Evolutionary conservation across 1,284 basidiomycete genomes (phyloP).

Genomic region (Cryptococcus sp.): DNA sequence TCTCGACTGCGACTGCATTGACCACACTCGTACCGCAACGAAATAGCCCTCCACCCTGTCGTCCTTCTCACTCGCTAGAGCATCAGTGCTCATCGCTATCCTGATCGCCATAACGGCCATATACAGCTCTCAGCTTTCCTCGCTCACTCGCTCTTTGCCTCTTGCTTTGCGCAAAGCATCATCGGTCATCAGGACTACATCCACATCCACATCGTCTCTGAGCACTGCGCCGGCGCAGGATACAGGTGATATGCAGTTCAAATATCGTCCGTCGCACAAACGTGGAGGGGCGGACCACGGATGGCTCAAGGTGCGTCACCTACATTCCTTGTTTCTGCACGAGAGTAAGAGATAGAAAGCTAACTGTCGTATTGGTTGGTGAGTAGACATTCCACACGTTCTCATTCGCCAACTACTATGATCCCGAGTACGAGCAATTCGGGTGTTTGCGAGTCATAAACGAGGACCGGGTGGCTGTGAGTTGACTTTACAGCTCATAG

Average conservation of each 20-base stretch:
- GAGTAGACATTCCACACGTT: slow-evolving; percentile 76
- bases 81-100: no score
- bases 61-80: no score
- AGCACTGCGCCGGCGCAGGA: background rate
- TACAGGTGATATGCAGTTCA: slow-evolving; percentile 26
- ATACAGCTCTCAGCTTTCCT: no score
- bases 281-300: slow-evolving; percentile 79
- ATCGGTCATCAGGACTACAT: background rate
- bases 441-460: slow-evolving; percentile 65
- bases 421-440: slow-evolving; percentile 52
- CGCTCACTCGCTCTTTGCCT: no score
- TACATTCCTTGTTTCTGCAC: no score
- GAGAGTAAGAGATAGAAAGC: background rate
- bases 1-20: no score
- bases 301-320: slow-evolving; percentile 82
- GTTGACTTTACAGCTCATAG: slow-evolving; percentile 5
- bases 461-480: slow-evolving; percentile 76
- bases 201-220: background rate
- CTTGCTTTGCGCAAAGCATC: no score
- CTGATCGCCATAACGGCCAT: no score
- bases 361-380: slow-evolving; percentile 1
- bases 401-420: slow-evolving; percentile 74
- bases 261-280: slow-evolving; percentile 62
- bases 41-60: no score
- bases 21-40: no score